Conservation (phyloP, 768 basidiomycete genomes). For the Russula foetens region DNA sequence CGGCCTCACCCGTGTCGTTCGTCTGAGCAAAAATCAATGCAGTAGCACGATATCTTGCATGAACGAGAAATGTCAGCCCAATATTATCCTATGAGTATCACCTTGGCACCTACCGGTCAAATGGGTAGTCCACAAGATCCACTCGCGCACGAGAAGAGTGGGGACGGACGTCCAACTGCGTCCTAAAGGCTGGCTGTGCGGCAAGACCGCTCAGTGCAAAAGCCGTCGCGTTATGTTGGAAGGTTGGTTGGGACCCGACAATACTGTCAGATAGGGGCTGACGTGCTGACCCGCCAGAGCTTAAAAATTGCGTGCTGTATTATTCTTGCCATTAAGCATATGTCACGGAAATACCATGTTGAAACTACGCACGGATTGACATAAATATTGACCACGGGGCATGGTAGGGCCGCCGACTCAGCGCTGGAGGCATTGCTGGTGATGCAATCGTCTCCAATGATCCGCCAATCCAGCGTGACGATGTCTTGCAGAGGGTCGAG, state of each 20-base stretch:
- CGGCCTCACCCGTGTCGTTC: background rate
- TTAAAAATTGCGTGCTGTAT: background rate
- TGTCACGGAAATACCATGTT: background rate
- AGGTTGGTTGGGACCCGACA: background rate
- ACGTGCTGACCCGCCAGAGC: background rate
- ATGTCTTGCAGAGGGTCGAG: background rate
- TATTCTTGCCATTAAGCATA: background rate
- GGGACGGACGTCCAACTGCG: background rate
- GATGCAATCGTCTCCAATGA: constrained; percentile 1
- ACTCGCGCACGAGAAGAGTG: background rate
- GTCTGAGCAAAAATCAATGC: constrained; percentile 1
- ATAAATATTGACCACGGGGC: constrained; percentile 5
- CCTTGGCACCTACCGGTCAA: background rate
- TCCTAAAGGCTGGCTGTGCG: background rate
- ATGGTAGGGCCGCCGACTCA: background rate
- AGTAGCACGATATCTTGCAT: background rate
- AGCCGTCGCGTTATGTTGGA: constrained; percentile 3
- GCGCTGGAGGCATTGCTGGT: background rate
- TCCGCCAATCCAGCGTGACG: constrained; percentile 5
- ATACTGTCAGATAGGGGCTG: background rate
- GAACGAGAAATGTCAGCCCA: too few species aligned
- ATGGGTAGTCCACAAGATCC: constrained; percentile 4
- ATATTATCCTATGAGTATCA: background rate
- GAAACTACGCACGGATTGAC: constrained; percentile 2
- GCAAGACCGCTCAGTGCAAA: background rate